phyloP scores from a whole-genome alignment of 148 eudicot genomes.

The Linanthus parryae region DNA sequence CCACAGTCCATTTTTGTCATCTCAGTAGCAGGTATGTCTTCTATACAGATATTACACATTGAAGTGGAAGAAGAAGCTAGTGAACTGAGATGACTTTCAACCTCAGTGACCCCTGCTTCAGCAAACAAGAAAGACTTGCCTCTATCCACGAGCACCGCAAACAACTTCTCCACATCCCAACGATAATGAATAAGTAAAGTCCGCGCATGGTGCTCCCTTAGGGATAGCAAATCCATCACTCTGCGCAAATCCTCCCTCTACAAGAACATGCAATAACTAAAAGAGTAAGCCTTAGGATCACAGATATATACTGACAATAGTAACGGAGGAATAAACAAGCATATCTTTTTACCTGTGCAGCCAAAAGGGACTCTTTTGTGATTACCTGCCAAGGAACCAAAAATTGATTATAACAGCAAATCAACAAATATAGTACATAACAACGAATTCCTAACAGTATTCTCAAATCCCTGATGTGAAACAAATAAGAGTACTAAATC shows the following conservation, averaged over 20 bases:
- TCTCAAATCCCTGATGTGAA: too few relatives aligned
- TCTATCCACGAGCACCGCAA: conserved; percentile 49
- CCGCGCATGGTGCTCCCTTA: conserved; percentile 61
- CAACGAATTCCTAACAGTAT: too few relatives aligned
- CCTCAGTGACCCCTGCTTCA: conserved; percentile 48
- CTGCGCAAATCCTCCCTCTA: conserved; percentile 61
- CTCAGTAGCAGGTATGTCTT: conserved; percentile 39
- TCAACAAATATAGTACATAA: too few relatives aligned
- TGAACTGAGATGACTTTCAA: conserved; percentile 19
- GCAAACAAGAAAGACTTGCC: conserved; percentile 47
- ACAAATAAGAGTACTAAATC: too few relatives aligned
- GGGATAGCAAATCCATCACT: conserved; percentile 60
- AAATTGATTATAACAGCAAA: too few relatives aligned
- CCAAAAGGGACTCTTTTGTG: conserved; percentile 54
- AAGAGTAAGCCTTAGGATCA: neutral
- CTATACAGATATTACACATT: conserved; percentile 52
- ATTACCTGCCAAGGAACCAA: conserved; percentile 69
- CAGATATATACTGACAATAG: neutral
- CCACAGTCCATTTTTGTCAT: conserved; percentile 66
- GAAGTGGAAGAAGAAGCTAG: conserved; percentile 19
- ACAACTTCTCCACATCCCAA: conserved; percentile 61
- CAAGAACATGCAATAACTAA: neutral
- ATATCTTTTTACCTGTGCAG: conserved; percentile 46
- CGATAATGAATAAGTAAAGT: conserved; percentile 65
- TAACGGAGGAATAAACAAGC: neutral